Conservation (phyloP, 202 grass and related monocot species). For the Panicum virgatum region DNA sequence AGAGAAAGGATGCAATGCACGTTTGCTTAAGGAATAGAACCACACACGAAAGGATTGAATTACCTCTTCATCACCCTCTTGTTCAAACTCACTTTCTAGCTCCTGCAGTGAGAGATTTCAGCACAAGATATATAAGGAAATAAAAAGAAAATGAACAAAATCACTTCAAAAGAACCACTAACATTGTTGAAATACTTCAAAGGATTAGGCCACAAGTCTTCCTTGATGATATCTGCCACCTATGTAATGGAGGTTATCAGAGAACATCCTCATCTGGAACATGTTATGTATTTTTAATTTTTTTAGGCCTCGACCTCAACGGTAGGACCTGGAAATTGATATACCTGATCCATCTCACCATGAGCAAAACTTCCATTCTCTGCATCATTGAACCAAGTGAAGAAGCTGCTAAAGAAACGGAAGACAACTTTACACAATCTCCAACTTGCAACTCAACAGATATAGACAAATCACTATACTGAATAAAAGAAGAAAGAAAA, state of each 20-base stretch:
- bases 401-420: conserved; percentile 64
- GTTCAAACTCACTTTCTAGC: conserved; percentile 63
- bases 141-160: conserved; percentile 14
- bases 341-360: conserved; percentile 72
- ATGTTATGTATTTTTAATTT: not conserved
- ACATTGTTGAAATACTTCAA: conserved; percentile 95
- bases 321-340: not conserved
- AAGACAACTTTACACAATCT: conserved; percentile 25
- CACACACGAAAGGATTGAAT: not conserved
- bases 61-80: conserved; percentile 69
- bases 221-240: conserved; percentile 79
- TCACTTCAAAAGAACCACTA: conserved; percentile 33
- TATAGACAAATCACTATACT: not conserved
- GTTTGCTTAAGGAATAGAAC: not conserved
- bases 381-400: conserved; percentile 72
- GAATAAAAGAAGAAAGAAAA: not conserved
- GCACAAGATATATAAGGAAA: not conserved
- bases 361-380: conserved; percentile 52
- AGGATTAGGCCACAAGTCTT: conserved; percentile 94
- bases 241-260: conserved; percentile 36
- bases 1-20: not conserved
- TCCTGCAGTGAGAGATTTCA: conserved; percentile 48
- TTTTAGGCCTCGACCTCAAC: not conserved
- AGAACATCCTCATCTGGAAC: conserved; percentile 1
- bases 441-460: not conserved